Percentiles rank a stretch among this genome's conserved stretches.
phyloP scores from a whole-genome alignment of 2,329 filamentous ascomycete genomes.

The Apiospora koreana region DNA sequence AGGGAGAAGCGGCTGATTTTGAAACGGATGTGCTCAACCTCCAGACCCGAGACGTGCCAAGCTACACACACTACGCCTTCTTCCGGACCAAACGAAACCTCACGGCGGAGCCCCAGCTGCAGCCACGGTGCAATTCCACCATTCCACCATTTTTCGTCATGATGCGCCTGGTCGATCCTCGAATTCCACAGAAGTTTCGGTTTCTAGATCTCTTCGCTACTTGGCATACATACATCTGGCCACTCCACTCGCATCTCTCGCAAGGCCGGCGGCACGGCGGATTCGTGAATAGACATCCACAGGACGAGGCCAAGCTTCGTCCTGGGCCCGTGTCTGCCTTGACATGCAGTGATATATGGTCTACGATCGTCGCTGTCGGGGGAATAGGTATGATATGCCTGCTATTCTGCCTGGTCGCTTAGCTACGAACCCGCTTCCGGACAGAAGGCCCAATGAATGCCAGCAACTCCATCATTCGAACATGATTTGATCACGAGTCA shows the following conservation, averaged over 20 bases:
- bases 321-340: background rate
- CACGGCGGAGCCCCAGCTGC: background rate
- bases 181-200: background rate
- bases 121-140: background rate
- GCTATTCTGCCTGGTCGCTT: background rate
- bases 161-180: too few relatives aligned
- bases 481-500: too few relatives aligned
- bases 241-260: background rate
- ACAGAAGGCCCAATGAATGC: too few relatives aligned
- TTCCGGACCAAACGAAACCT: background rate
- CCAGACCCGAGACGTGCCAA: slow-evolving; percentile 1
- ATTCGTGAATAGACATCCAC: too few relatives aligned
- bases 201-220: background rate
- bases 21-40: background rate
- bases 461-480: too few relatives aligned
- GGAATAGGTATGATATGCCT: background rate
- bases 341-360: background rate
- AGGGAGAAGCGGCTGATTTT: background rate
- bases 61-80: too few relatives aligned
- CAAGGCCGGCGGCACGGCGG: background rate
- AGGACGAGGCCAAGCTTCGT: too few relatives aligned
- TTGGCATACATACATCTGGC: too few relatives aligned
- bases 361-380: too few relatives aligned
- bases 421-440: too few relatives aligned
- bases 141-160: background rate